Percentiles rank a stretch among this genome's conserved stretches.
phyloP scores from a whole-genome alignment of 768 basidiomycete genomes.

The Neoboletus subvelutipes region DNA sequence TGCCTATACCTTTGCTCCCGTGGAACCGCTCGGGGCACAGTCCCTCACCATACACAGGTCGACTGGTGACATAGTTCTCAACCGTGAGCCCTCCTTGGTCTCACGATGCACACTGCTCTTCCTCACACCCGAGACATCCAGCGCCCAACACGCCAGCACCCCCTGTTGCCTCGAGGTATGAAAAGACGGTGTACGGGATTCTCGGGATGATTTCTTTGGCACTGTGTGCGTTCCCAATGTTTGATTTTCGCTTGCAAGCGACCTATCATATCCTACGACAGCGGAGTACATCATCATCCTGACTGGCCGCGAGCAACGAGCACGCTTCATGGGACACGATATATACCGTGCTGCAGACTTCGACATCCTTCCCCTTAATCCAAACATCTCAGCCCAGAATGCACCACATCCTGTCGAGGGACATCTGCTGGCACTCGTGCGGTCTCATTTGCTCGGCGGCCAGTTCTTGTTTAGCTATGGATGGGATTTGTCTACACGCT shows the following conservation, averaged over 20 bases:
- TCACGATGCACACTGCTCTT: not conserved
- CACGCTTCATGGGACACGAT: slow-evolving; percentile 79
- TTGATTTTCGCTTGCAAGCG: not conserved
- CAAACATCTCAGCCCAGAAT: slow-evolving; percentile 61
- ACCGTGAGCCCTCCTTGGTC: slow-evolving; percentile 44
- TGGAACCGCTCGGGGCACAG: slow-evolving; percentile 55
- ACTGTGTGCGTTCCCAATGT: slow-evolving; percentile 51
- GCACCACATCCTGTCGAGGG: slow-evolving; percentile 85
- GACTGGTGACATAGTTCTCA: slow-evolving; percentile 74
- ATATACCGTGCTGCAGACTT: slow-evolving; percentile 90
- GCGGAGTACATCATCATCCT: slow-evolving; percentile 93
- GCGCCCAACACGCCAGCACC: slow-evolving; percentile 57
- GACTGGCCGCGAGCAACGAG: slow-evolving; percentile 76
- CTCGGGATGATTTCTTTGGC: slow-evolving; percentile 75
- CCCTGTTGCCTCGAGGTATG: slow-evolving; percentile 54
- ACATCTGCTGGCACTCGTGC: slow-evolving; percentile 82
- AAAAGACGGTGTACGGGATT: slow-evolving; percentile 72
- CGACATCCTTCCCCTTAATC: slow-evolving; percentile 84
- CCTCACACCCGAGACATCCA: slow-evolving; percentile 23
- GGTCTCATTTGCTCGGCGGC: slow-evolving; percentile 78
- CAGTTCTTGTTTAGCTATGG: slow-evolving; percentile 87
- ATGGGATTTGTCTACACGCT: slow-evolving; percentile 83
- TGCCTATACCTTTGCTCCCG: slow-evolving; percentile 77
- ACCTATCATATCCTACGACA: slow-evolving; percentile 31
- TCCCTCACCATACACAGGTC: slow-evolving; percentile 70